Evolutionary conservation across 148 eudicot genomes (phyloP).

Genomic region (Camellia granthamiana): DNA sequence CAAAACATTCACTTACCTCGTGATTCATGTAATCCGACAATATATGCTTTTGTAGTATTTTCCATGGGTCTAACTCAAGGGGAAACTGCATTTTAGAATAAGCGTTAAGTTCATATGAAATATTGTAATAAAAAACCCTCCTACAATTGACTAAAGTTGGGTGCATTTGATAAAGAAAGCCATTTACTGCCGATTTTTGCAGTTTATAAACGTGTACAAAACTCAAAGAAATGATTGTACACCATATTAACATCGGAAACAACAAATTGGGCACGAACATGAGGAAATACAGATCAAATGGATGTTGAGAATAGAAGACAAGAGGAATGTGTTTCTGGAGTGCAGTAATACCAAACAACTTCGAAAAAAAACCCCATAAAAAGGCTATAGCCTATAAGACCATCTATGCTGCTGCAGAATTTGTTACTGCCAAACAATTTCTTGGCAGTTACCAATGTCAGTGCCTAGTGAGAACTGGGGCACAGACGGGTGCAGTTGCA

Average conservation of each 20-base stretch:
- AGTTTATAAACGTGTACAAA: neutral
- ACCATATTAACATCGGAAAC: neutral
- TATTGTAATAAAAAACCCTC: neutral
- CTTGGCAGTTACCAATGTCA: neutral
- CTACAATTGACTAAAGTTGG: neutral
- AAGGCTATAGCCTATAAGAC: neutral
- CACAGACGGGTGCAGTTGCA: neutral
- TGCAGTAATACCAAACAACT: neutral
- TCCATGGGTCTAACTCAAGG: conserved; percentile 90
- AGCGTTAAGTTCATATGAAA: conserved; percentile 1
- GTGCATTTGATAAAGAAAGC: neutral
- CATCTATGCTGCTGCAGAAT: neutral
- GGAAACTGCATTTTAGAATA: conserved; percentile 66
- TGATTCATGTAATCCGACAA: conserved; percentile 75
- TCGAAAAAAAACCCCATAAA: neutral
- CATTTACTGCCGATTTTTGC: neutral
- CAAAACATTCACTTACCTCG: conserved; percentile 50
- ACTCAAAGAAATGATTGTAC: neutral
- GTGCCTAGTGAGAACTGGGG: neutral
- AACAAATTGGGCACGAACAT: neutral
- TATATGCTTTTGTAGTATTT: conserved; percentile 64
- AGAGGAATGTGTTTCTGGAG: neutral
- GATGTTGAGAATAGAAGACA: neutral
- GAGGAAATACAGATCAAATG: neutral
- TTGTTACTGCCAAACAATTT: neutral